Percentiles rank a stretch among this genome's conserved stretches.
Conservation (phyloP, 2,329 filamentous ascomycete genomes). For the Herpotrichia juniperi region DNA sequence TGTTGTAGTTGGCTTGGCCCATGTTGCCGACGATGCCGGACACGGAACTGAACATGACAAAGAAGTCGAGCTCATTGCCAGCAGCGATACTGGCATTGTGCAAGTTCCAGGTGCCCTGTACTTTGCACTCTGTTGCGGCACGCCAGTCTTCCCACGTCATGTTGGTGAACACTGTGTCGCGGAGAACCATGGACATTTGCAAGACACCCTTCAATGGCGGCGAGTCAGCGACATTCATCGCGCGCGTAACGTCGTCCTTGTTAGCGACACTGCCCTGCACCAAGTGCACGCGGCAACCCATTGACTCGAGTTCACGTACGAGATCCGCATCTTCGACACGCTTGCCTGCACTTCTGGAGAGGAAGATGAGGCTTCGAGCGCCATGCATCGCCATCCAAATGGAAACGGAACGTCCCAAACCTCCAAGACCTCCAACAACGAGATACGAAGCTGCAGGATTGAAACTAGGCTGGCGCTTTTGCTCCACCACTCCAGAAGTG, state of each 20-base stretch:
- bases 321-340: not conserved
- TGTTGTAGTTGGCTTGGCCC: constrained; percentile 18
- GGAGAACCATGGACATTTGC: constrained; percentile 19
- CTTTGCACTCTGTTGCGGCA: constrained; percentile 18
- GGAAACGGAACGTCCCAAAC: constrained; percentile 19
- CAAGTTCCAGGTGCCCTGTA: constrained; percentile 35
- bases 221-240: too few relatives aligned
- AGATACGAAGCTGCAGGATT: constrained; percentile 18
- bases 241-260: not conserved
- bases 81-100: not conserved
- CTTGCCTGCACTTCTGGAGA: constrained; percentile 11
- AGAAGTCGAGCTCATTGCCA: constrained; percentile 9
- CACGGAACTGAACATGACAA: constrained; percentile 17
- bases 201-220: constrained; percentile 13
- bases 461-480: not conserved
- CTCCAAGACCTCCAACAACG: constrained; percentile 24
- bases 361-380: constrained; percentile 19
- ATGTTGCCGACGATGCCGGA: constrained; percentile 5
- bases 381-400: constrained; percentile 18
- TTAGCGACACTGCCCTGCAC: constrained; percentile 5
- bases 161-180: not conserved
- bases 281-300: not conserved
- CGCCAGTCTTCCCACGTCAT: constrained; percentile 4
- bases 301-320: not conserved
- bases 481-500: not conserved